Conservation (phyloP, 176 grass and related monocot genomes). For the Themeda triandra region DNA sequence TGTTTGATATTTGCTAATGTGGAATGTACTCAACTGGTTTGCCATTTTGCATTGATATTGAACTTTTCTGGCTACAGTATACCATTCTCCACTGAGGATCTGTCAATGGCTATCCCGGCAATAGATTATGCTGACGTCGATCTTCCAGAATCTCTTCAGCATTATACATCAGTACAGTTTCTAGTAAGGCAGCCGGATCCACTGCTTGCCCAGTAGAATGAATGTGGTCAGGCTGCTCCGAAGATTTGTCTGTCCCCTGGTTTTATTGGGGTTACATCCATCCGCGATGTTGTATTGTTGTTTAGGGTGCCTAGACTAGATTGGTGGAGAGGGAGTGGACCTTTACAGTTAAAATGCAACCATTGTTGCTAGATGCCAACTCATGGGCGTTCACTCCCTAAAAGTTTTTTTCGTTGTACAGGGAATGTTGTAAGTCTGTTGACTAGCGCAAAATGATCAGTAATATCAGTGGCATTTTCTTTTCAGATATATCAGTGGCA, state of each 20-base stretch:
- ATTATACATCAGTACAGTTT: conserved; percentile 58
- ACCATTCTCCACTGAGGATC: conserved; percentile 91
- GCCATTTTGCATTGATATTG: conserved; percentile 27
- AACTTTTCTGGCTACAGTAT: conserved; percentile 62
- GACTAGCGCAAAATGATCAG: neutral
- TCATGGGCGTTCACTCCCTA: neutral
- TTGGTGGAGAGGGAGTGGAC: neutral
- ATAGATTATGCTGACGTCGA: conserved; percentile 65
- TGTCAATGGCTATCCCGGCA: conserved; percentile 84
- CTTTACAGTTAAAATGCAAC: conserved; percentile 44
- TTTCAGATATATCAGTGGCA: neutral
- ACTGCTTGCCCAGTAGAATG: conserved; percentile 30
- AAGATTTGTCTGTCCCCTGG: conserved; percentile 23
- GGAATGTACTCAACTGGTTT: neutral
- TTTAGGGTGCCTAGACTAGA: conserved; percentile 36
- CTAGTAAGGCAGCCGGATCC: conserved; percentile 47
- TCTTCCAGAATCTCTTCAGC: conserved; percentile 61
- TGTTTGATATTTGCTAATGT: neutral
- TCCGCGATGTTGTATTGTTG: conserved; percentile 43
- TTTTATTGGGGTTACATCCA: conserved; percentile 32
- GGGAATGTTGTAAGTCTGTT: conserved; percentile 8
- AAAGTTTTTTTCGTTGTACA: conserved; percentile 35
- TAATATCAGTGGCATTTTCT: neutral
- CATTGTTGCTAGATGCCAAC: conserved; percentile 53
- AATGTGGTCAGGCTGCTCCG: neutral